These are phyloP conservation scores for Ophiocytium majus DNA, from an alignment of 352 stramenopile genomes.

Conservation along the genomic window DNA sequence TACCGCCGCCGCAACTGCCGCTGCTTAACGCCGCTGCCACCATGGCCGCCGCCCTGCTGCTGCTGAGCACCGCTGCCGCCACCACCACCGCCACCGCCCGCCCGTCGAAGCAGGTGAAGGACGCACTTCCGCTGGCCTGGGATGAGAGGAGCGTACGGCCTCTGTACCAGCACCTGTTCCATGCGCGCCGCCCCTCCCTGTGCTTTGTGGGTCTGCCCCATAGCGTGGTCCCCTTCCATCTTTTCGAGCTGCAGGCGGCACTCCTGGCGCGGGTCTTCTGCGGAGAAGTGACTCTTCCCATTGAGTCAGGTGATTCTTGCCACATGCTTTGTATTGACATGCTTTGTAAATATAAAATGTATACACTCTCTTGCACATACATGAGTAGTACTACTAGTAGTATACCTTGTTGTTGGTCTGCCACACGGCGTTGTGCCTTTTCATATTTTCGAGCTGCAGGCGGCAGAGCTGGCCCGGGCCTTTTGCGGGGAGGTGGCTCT, in stretches of 20 bases:
- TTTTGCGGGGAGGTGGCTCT: no score
- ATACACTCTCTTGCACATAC: not conserved
- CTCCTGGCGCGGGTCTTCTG: not conserved
- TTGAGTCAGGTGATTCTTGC: not conserved
- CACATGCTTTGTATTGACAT: not conserved
- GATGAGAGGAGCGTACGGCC: conserved; percentile 33
- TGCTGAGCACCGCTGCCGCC: no score
- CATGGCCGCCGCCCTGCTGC: no score
- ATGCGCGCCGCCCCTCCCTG: conserved; percentile 40
- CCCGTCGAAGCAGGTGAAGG: conserved; percentile 31
- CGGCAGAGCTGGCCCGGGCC: no score
- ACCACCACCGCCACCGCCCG: no score
- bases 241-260: conserved; percentile 3
- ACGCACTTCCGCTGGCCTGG: conserved; percentile 4
- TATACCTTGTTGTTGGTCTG: not conserved
- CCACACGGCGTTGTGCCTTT: not conserved
- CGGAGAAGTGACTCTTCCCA: not conserved
- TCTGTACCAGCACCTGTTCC: conserved; percentile 54
- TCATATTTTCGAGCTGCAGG: not conserved
- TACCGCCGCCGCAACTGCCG: no score
- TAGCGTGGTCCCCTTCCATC: conserved; percentile 20
- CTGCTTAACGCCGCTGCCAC: no score
- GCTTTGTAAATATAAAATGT: not conserved
- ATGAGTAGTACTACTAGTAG: not conserved
- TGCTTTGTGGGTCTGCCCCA: conserved; percentile 47